Evolutionary conservation across 306 rosid species (phyloP).

Genomic region (Cicer pinnatifidum): DNA sequence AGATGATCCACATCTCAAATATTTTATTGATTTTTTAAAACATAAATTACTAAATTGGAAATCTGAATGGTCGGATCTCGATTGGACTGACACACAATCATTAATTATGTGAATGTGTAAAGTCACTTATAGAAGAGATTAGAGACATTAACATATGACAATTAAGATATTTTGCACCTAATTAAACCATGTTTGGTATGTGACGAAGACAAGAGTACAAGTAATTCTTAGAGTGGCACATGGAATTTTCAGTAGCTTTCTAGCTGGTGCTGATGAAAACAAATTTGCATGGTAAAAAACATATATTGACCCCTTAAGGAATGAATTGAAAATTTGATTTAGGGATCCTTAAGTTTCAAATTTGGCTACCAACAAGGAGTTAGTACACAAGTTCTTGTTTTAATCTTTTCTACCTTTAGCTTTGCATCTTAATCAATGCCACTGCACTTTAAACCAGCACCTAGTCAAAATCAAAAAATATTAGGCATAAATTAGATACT

Average conservation of each 20-base stretch:
- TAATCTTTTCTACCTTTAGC: constrained; percentile 58
- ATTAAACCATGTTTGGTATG: constrained; percentile 30
- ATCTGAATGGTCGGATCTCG: no score
- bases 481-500: constrained; percentile 50
- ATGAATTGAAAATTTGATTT: constrained; percentile 16
- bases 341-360: constrained; percentile 50
- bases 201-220: not conserved
- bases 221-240: not conserved
- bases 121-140: no score
- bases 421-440: constrained; percentile 86
- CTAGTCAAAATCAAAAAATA: constrained; percentile 68
- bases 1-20: no score
- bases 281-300: constrained; percentile 2
- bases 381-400: constrained; percentile 32
- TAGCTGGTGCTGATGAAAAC: not conserved
- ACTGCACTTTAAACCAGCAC: constrained; percentile 69
- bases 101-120: no score
- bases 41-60: no score
- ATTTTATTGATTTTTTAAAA: no score
- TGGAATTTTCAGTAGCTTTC: not conserved
- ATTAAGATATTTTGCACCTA: constrained; percentile 4
- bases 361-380: constrained; percentile 39
- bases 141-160: not conserved
- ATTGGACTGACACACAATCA: no score
- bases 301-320: not conserved